Evolutionary conservation across 2,329 filamentous ascomycete species (phyloP).

Genomic region (Sclerotinia borealis): DNA sequence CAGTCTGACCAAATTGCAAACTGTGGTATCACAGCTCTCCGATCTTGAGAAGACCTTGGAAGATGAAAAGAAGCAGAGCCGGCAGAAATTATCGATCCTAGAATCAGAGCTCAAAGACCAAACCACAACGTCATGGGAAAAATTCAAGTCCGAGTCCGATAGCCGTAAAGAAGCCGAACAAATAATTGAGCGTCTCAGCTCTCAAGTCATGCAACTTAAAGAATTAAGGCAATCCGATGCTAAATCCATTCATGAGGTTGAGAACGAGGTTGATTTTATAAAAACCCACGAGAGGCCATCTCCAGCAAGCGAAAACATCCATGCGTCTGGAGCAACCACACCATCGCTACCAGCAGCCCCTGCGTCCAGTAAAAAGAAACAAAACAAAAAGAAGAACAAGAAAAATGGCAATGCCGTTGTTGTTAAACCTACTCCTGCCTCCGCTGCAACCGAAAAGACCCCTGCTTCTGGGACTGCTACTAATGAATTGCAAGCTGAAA

Average conservation of each 20-base stretch:
- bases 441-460: conserved; percentile 17
- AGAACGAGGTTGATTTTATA: conserved; percentile 18
- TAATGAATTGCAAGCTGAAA: conserved; percentile 26
- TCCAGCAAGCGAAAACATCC: conserved; percentile 10
- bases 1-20: background rate
- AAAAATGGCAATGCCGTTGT: conserved; percentile 46
- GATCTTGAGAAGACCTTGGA: conserved; percentile 18
- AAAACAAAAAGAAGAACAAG: conserved; percentile 70
- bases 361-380: conserved; percentile 65
- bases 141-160: conserved; percentile 19
- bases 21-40: conserved; percentile 20
- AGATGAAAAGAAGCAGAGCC: conserved; percentile 17
- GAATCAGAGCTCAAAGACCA: conserved; percentile 20
- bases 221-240: conserved; percentile 17
- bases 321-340: conserved; percentile 38
- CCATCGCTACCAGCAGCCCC: conserved; percentile 31
- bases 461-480: conserved; percentile 12
- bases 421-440: conserved; percentile 22
- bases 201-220: conserved; percentile 25
- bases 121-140: conserved; percentile 14
- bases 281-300: conserved; percentile 17
- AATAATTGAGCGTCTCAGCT: conserved; percentile 16
- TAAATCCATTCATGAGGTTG: conserved; percentile 26
- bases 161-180: conserved; percentile 22
- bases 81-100: conserved; percentile 20